Base-by-base conservation (phyloP, 2,329 filamentous ascomycete genomes). In the Xylaria multiplex region DNA sequence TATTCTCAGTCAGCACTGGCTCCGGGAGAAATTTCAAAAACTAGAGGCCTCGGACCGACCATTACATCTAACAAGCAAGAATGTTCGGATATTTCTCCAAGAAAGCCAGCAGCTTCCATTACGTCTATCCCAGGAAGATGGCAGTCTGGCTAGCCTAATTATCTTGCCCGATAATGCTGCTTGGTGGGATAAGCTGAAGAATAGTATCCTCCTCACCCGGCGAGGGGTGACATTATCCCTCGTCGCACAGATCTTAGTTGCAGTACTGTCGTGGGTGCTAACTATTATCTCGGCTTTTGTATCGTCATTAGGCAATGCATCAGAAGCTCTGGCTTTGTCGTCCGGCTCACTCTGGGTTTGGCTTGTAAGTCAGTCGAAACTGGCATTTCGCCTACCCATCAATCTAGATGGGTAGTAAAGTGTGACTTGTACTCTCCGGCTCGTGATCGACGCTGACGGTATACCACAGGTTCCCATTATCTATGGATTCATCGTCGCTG, bases 1-100 rank as follows among this genome's bases (percentile, higher is more conserved):
- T 0, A 68, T 70, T 27, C 58, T 70, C 24, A 72, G 70, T 48
- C 65, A 67, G 45, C 67, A 70, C 22, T 72, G 69, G 69, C 37
- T 57, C 42, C 49, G 62, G 16, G 45, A 14, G 11, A 62, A 58
- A 22, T 71, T 71, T 59, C 62, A 32, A 2, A 16, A 62, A 4
- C 55, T 70, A 8, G 66, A 68, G 16, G 42, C n/a, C n/a, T 35
- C 54, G n/a, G 59, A 65, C 19, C 42, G 50, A 13, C 60, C 57
- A 2, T 24, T 48, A 6, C 35, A 35, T 19, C 45, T 16, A 6
- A 68, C 58, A 19, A 59, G 52, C 14, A 65, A 62, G 43, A 66
- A 65, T 50, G 64, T 66, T 9, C 69, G 62, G 11, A 56, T 66
- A 22, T 65, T 71, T 40, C 68, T 69, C 8, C 63, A 70, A 22